Percentiles rank a stretch among this genome's conserved stretches.
These are phyloP conservation scores for Trametopsis cervina DNA, from an alignment of 768 basidiomycete species.

Conservation along the genomic window DNA sequence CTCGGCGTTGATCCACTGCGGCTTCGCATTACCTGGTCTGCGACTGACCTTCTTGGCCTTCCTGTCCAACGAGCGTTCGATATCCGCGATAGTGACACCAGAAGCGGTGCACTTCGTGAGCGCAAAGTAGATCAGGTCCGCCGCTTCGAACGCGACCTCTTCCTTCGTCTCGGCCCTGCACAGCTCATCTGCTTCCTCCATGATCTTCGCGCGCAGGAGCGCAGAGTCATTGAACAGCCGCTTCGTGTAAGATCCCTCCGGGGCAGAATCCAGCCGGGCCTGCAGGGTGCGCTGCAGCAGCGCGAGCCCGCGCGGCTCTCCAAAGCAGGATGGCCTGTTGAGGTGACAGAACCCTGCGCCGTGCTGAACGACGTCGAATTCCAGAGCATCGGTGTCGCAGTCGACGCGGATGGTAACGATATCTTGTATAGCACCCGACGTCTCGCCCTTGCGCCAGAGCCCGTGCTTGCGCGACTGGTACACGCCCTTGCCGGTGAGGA, in stretches of 20 bases:
- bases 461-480: constrained; percentile 97
- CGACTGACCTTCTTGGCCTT: constrained; percentile 86
- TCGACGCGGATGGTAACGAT: constrained; percentile 78
- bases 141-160: constrained; percentile 91
- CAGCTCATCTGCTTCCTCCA: constrained; percentile 98
- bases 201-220: constrained; percentile 88
- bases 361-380: constrained; percentile 85
- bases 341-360: constrained; percentile 95
- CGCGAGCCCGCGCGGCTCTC: constrained; percentile 62
- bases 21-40: constrained; percentile 88
- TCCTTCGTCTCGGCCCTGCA: constrained; percentile 71
- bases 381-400: constrained; percentile 89
- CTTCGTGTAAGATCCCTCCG: constrained; percentile 88
- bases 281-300: constrained; percentile 76
- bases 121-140: constrained; percentile 91
- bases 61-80: constrained; percentile 75
- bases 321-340: constrained; percentile 83
- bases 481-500: constrained; percentile 82
- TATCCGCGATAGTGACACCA: constrained; percentile 77
- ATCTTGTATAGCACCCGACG: constrained; percentile 89
- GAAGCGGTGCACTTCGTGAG: constrained; percentile 77
- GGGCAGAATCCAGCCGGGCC: constrained; percentile 66
- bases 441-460: constrained; percentile 95
- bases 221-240: constrained; percentile 76
- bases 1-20: constrained; percentile 48